These are phyloP conservation scores for Pulveroboletus sp. DNA, from an alignment of 768 basidiomycete species.

Conservation along the genomic window DNA sequence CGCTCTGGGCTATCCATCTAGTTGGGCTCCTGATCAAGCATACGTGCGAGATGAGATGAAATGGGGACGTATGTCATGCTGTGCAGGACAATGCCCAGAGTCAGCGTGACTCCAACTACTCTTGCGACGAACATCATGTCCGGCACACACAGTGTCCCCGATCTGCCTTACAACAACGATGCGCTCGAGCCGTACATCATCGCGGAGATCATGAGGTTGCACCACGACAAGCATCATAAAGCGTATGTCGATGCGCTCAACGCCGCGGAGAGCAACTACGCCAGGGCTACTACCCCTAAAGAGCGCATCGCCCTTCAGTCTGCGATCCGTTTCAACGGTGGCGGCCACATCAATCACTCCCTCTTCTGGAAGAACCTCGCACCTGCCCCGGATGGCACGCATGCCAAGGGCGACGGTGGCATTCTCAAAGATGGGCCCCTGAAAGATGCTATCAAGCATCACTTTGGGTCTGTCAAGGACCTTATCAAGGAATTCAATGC, in stretches of 20 bases:
- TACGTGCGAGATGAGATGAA: constrained; percentile 30
- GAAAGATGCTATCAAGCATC: constrained; percentile 59
- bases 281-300: constrained; percentile 66
- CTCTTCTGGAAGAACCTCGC: constrained; percentile 97
- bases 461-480: constrained; percentile 70
- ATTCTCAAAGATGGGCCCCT: constrained; percentile 62
- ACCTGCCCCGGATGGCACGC: constrained; percentile 45
- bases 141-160: constrained; percentile 55
- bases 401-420: constrained; percentile 64
- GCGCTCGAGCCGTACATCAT: constrained; percentile 93
- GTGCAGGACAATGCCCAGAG: constrained; percentile 6
- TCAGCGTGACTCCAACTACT: constrained; percentile 1
- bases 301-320: constrained; percentile 29
- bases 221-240: constrained; percentile 96
- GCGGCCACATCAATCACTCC: constrained; percentile 87
- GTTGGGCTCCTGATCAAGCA: constrained; percentile 18
- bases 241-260: constrained; percentile 81
- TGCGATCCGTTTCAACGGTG: constrained; percentile 25
- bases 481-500: constrained; percentile 85
- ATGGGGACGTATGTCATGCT: constrained; percentile 21
- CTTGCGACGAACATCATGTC: constrained; percentile 35
- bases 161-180: constrained; percentile 79
- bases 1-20: constrained; percentile 31
- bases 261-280: constrained; percentile 71
- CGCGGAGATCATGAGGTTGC: constrained; percentile 88